phyloP scores from a whole-genome alignment of 768 basidiomycete species.

The Lactarius hengduanensis region DNA sequence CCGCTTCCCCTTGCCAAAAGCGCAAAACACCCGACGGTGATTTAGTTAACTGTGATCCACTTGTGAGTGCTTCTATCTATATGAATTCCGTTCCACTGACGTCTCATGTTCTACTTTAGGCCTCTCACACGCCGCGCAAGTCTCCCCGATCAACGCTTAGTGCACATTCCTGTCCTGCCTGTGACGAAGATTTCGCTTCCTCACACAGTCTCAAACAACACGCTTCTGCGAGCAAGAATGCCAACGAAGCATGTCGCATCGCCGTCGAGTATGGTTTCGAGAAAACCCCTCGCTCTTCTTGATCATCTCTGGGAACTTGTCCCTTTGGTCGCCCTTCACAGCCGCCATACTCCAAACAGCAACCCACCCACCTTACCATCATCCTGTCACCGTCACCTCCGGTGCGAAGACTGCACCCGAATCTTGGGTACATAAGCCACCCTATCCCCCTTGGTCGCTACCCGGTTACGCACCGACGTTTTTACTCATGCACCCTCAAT shows the following conservation, averaged over 20 bases:
- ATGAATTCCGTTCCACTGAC: constrained; percentile 21
- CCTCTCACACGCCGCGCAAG: constrained; percentile 26
- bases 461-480: constrained; percentile 16
- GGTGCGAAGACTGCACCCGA: not conserved
- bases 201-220: constrained; percentile 61
- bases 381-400: not conserved
- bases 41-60: constrained; percentile 15
- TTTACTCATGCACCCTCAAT: constrained; percentile 7
- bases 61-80: constrained; percentile 15
- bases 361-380: not conserved
- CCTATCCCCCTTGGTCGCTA: constrained; percentile 13
- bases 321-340: not conserved
- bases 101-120: constrained; percentile 5
- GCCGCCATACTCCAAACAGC: not conserved
- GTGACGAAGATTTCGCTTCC: constrained; percentile 64
- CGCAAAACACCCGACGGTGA: constrained; percentile 27
- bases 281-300: constrained; percentile 31
- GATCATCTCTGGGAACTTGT: not conserved
- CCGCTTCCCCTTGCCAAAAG: constrained; percentile 26
- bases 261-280: constrained; percentile 79
- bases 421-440: not conserved
- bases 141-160: constrained; percentile 22
- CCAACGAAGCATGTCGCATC: constrained; percentile 68
- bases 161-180: constrained; percentile 70
- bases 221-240: constrained; percentile 45